These are phyloP conservation scores for Colletotrichum sidae DNA, from an alignment of 2,329 filamentous ascomycete genomes.

Conservation along the genomic window DNA sequence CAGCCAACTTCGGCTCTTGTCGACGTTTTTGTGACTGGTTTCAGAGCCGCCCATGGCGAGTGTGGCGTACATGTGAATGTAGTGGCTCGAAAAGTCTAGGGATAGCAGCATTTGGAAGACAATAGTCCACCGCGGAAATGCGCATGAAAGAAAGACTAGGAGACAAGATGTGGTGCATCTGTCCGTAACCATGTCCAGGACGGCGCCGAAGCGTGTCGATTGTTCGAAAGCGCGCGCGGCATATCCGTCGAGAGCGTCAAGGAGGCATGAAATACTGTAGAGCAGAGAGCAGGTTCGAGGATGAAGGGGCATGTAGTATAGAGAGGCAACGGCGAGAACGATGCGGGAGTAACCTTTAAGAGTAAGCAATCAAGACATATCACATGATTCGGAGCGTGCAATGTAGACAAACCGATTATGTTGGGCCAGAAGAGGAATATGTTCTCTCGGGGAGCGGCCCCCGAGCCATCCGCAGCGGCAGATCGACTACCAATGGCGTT, in stretches of 20 bases:
- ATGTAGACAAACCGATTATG: conserved; percentile 73
- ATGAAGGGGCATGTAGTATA: conserved; percentile 99
- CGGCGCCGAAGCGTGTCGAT: conserved; percentile 94
- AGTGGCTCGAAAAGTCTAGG: conserved; percentile 94
- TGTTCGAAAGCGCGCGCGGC: conserved; percentile 86
- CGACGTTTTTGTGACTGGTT: conserved; percentile 92
- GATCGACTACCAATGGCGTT: conserved; percentile 61
- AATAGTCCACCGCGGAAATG: conserved; percentile 94
- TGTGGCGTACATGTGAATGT: conserved; percentile 99
- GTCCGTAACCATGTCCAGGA: conserved; percentile 99
- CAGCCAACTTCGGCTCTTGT: conserved; percentile 87
- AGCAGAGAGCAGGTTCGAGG: conserved; percentile 93
- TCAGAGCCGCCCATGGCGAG: conserved; percentile 85
- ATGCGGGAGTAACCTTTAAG: conserved; percentile 79
- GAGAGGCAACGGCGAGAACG: conserved; percentile 85
- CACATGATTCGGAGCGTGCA: not conserved
- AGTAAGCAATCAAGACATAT: conserved; percentile 6
- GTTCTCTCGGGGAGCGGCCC: conserved; percentile 68
- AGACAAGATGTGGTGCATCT: conserved; percentile 96
- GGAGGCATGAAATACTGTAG: conserved; percentile 93
- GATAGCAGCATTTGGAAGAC: conserved; percentile 94
- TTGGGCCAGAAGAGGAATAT: conserved; percentile 87
- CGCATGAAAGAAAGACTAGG: conserved; percentile 92
- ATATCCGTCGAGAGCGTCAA: conserved; percentile 94
- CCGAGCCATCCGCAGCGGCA: conserved; percentile 48